phyloP scores from a whole-genome alignment of 2,329 filamentous ascomycete species.

The Paraconiothyrium brasiliense region DNA sequence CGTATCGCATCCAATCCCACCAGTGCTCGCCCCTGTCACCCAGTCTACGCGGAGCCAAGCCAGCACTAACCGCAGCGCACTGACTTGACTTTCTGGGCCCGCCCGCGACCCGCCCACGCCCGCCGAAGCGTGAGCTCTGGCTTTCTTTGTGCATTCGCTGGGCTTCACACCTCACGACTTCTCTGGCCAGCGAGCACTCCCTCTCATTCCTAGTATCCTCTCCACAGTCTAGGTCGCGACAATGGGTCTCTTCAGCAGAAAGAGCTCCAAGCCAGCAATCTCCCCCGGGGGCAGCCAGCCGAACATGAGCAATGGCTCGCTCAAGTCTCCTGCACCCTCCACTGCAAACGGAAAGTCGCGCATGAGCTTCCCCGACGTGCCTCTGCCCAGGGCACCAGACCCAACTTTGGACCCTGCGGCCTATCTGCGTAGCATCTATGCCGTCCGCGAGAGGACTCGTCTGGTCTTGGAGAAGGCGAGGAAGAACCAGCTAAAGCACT shows the following conservation, averaged over 20 bases:
- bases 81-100: slow-evolving; percentile 14
- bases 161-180: slow-evolving; percentile 10
- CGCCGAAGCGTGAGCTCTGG: slow-evolving; percentile 8
- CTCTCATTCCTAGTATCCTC: slow-evolving; percentile 11
- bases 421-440: slow-evolving; percentile 88
- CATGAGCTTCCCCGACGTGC: slow-evolving; percentile 73
- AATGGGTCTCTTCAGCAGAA: slow-evolving; percentile 65
- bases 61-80: slow-evolving; percentile 7
- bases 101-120: slow-evolving; percentile 1
- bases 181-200: slow-evolving; percentile 15
- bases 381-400: slow-evolving; percentile 85
- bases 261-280: slow-evolving; percentile 54
- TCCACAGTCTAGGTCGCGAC: slow-evolving; percentile 18
- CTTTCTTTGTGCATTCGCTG: slow-evolving; percentile 14
- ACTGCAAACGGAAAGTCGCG: slow-evolving; percentile 48
- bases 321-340: slow-evolving; percentile 60
- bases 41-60: slow-evolving; percentile 13
- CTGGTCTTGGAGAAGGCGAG: slow-evolving; percentile 80
- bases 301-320: slow-evolving; percentile 58
- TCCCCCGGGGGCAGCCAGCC: slow-evolving; percentile 49
- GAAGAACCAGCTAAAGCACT: slow-evolving; percentile 81
- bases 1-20: not conserved
- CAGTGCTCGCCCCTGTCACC: slow-evolving; percentile 1
- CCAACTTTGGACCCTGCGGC: slow-evolving; percentile 86
- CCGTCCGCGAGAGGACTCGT: slow-evolving; percentile 81